Evolutionary conservation across 129 eudicot species (phyloP).

Genomic region (sunflower (Helianthus annuus)): DNA sequence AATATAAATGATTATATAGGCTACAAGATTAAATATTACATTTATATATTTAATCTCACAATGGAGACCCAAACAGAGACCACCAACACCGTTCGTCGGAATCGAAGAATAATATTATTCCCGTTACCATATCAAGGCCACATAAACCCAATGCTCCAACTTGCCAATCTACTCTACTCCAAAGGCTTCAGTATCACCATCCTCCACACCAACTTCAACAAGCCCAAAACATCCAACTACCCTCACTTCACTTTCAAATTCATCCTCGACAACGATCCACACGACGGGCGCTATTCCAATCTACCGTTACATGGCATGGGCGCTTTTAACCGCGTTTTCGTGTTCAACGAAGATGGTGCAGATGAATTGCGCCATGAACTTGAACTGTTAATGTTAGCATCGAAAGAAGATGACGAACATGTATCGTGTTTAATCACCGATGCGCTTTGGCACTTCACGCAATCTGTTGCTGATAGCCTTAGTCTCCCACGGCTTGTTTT

Average conservation of each 20-base stretch:
- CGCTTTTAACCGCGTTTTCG: conserved; percentile 9
- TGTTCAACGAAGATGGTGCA: conserved; percentile 34
- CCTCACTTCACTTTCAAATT: conserved; percentile 50
- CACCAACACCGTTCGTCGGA: too few species aligned
- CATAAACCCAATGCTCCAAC: conserved; percentile 64
- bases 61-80: conserved; percentile 28
- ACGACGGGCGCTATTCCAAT: conserved; percentile 16
- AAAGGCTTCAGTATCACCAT: conserved; percentile 58
- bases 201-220: conserved; percentile 53
- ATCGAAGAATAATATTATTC: conserved; percentile 44
- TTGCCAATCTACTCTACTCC: conserved; percentile 59
- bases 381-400: conserved; percentile 10
- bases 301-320: conserved; percentile 15
- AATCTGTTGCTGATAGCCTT: conserved; percentile 39
- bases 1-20: too few species aligned
- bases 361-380: conserved; percentile 33
- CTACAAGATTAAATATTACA: too few species aligned
- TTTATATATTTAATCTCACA: too few species aligned
- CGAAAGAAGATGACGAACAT: conserved; percentile 12
- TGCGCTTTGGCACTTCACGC: conserved; percentile 43
- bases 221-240: conserved; percentile 43
- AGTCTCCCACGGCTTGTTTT: conserved; percentile 48
- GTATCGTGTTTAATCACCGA: conserved; percentile 56
- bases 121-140: conserved; percentile 71
- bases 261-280: conserved; percentile 31